A percentile compares a stretch with the other conserved stretches of the same genome.
Conservation (phyloP, 2,329 filamentous ascomycete genomes). For the Capronia coronata region DNA sequence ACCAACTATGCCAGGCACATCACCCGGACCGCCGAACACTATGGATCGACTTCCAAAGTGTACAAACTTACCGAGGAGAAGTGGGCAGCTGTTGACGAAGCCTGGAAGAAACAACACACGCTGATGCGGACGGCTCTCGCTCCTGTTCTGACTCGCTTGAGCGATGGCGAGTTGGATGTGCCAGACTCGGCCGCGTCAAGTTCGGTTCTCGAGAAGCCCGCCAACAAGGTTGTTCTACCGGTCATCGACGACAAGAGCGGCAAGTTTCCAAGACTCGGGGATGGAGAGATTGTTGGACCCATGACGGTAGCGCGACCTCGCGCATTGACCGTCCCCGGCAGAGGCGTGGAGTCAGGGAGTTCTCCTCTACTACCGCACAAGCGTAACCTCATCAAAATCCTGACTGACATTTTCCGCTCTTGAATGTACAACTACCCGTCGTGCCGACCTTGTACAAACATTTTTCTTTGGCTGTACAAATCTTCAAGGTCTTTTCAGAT, state of each 20-base stretch:
- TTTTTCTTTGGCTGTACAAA: conserved; percentile 13
- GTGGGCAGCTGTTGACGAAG: conserved; percentile 71
- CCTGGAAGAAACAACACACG: conserved; percentile 67
- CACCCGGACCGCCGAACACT: conserved; percentile 81
- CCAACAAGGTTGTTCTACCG: conserved; percentile 51
- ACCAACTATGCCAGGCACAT: conserved; percentile 85
- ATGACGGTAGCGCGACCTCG: conserved; percentile 55
- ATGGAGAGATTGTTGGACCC: conserved; percentile 87
- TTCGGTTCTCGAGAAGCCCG: conserved; percentile 26
- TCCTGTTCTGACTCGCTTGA: conserved; percentile 36
- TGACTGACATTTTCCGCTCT: conserved; percentile 37
- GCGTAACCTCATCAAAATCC: conserved; percentile 40
- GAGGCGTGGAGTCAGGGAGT: conserved; percentile 38
- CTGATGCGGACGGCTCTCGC: conserved; percentile 51
- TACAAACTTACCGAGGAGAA: conserved; percentile 81
- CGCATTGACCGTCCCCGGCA: conserved; percentile 21
- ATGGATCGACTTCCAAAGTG: conserved; percentile 81
- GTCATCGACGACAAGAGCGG: conserved; percentile 48
- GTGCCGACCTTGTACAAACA: conserved; percentile 2
- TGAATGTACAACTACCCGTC: conserved; percentile 10
- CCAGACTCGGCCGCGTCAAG: conserved; percentile 24
- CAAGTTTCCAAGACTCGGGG: conserved; percentile 82
- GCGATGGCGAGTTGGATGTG: conserved; percentile 29
- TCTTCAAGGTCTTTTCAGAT: background rate
- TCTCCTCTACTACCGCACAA: conserved; percentile 38